Percentiles rank a stretch among this genome's conserved stretches.
phyloP scores from a whole-genome alignment of 2,329 filamentous ascomycete genomes.

The Blastomyces percursus region DNA sequence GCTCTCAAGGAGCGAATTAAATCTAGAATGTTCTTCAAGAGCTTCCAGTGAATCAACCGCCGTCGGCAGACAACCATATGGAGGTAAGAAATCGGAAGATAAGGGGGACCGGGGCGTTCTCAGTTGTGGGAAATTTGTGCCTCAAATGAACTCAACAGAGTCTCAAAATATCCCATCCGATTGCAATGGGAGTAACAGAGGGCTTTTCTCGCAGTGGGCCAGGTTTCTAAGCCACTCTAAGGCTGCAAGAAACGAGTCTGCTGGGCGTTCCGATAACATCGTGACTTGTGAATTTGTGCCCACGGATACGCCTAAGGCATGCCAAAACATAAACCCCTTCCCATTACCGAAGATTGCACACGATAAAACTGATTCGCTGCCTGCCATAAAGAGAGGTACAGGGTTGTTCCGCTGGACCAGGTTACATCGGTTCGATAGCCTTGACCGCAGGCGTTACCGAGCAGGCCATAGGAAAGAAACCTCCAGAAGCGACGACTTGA shows the following conservation, averaged over 20 bases:
- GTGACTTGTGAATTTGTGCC: conserved; percentile 16
- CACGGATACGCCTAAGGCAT: background rate
- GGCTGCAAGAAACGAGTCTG: conserved; percentile 11
- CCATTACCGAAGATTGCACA: background rate
- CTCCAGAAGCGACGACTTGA: conserved; percentile 9
- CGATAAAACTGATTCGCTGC: background rate
- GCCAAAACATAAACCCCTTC: background rate
- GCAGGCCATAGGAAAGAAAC: conserved; percentile 13
- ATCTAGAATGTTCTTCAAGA: background rate
- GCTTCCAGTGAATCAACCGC: background rate
- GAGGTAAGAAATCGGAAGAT: too few relatives aligned
- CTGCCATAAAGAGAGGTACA: conserved; percentile 7
- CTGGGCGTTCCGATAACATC: conserved; percentile 14
- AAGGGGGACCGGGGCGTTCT: background rate
- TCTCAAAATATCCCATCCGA: background rate
- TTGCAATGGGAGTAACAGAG: background rate
- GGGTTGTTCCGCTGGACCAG: conserved; percentile 11
- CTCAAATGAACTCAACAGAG: background rate
- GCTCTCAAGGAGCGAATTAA: background rate
- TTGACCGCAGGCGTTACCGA: conserved; percentile 12
- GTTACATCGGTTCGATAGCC: conserved; percentile 6
- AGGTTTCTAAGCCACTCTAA: conserved; percentile 16
- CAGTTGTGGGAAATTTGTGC: background rate
- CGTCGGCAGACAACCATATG: background rate
- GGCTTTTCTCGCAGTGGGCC: conserved; percentile 16